Evolutionary conservation across 2,329 filamentous ascomycete species (phyloP).

Genomic region (Phaeosphaeria sp.): DNA sequence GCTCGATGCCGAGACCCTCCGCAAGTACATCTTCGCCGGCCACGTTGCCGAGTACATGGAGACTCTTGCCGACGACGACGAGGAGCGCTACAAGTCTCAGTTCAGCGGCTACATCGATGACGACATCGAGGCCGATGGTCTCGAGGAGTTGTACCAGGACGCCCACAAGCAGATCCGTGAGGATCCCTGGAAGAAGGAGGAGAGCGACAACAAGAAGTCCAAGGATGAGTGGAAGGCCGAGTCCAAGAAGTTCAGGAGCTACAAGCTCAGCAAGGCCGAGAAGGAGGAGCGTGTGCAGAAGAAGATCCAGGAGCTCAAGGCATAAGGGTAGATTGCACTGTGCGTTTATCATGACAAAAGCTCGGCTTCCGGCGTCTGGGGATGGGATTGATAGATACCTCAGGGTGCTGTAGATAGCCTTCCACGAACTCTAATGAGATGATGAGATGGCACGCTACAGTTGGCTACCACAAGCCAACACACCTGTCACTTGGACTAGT

Average conservation of each 20-base stretch:
- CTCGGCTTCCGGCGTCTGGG: constrained; percentile 45
- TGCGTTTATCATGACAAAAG: constrained; percentile 42
- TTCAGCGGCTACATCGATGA: constrained; percentile 98
- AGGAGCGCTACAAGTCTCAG: constrained; percentile 99
- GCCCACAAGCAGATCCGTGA: constrained; percentile 97
- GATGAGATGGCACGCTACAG: constrained; percentile 35
- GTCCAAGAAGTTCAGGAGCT: constrained; percentile 83
- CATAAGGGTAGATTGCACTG: constrained; percentile 35
- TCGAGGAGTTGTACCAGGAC: constrained; percentile 95
- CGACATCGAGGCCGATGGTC: constrained; percentile 92
- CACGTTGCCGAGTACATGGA: constrained; percentile 99
- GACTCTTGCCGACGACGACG: constrained; percentile 97
- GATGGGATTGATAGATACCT: constrained; percentile 37
- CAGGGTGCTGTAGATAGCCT: constrained; percentile 41
- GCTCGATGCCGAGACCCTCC: constrained; percentile 94
- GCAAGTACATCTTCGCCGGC: constrained; percentile 98
- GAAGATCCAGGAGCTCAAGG: constrained; percentile 84
- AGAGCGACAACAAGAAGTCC: constrained; percentile 83
- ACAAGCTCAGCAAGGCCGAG: constrained; percentile 84
- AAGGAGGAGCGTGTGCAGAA: constrained; percentile 82
- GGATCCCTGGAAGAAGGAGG: constrained; percentile 95
- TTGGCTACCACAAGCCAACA: constrained; percentile 26
- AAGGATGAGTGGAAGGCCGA: constrained; percentile 98
- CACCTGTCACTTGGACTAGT: not conserved
- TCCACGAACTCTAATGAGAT: constrained; percentile 37